phyloP scores from a whole-genome alignment of 1,284 basidiomycete species.

The Exobasidium cylindrosporum region DNA sequence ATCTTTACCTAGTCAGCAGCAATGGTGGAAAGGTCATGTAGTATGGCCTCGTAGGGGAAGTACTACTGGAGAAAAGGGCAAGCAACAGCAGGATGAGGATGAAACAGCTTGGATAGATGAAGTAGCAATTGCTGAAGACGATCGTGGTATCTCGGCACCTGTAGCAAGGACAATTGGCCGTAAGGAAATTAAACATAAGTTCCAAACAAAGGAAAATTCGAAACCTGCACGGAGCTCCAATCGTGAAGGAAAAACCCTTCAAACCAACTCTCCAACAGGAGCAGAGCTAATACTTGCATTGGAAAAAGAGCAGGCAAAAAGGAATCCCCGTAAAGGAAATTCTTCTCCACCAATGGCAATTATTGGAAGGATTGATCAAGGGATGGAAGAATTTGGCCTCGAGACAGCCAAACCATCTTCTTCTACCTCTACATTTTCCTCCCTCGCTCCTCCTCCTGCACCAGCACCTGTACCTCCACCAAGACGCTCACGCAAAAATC shows the following conservation, averaged over 20 bases:
- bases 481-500: background rate
- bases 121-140: background rate
- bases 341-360: background rate
- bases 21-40: background rate
- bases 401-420: background rate
- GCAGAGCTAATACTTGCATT: too few species aligned
- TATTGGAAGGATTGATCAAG: background rate
- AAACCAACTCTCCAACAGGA: too few species aligned
- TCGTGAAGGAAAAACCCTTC: background rate
- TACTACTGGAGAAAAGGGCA: background rate
- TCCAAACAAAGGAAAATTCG: background rate
- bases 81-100: background rate
- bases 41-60: background rate
- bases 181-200: background rate
- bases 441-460: background rate
- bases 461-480: constrained; percentile 8
- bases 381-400: too few species aligned
- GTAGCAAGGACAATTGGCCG: background rate
- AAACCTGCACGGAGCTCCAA: background rate
- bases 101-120: background rate
- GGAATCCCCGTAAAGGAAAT: background rate
- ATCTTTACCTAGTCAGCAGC: background rate
- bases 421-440: constrained; percentile 4
- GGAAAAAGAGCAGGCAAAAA: background rate
- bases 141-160: constrained; percentile 3